Conservation (phyloP, 2,329 filamentous ascomycete species). For the Aspergillus texensis region DNA sequence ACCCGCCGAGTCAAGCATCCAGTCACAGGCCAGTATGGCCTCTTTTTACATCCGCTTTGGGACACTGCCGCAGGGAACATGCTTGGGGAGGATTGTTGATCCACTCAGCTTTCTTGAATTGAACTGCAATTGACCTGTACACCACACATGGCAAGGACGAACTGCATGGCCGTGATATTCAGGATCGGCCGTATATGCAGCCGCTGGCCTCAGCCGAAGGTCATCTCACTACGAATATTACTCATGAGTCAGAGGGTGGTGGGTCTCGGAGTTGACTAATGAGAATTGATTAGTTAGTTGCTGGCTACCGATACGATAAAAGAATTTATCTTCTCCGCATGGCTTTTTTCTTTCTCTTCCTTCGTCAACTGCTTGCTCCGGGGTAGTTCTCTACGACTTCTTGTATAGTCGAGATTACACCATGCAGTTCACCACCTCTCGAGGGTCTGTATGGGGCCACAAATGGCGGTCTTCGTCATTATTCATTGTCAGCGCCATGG, state of each 20-base stretch:
- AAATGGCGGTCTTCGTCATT: constrained; percentile 27
- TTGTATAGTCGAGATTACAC: neutral
- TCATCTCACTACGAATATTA: neutral
- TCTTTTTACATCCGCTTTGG: neutral
- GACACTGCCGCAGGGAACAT: neutral
- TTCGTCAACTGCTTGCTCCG: neutral
- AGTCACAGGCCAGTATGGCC: neutral
- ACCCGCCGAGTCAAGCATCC: neutral
- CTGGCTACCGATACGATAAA: neutral
- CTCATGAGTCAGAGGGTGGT: neutral
- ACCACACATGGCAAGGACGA: neutral
- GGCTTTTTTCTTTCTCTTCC: neutral
- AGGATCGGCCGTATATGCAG: neutral
- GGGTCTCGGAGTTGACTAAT: constrained; percentile 3
- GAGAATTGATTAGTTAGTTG: neutral
- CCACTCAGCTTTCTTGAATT: neutral
- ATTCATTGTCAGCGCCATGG: constrained; percentile 28
- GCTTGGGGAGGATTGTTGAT: neutral
- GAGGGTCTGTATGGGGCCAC: constrained; percentile 18
- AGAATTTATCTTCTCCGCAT: constrained; percentile 3
- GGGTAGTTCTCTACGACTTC: neutral
- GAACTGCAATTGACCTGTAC: neutral
- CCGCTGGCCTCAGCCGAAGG: neutral
- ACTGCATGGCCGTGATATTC: neutral
- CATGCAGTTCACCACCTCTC: constrained; percentile 14